A percentile compares a stretch with the other conserved stretches of the same genome.
phyloP scores from a whole-genome alignment of 495 filamentous ascomycete species.

The Trichoderma virens region DNA sequence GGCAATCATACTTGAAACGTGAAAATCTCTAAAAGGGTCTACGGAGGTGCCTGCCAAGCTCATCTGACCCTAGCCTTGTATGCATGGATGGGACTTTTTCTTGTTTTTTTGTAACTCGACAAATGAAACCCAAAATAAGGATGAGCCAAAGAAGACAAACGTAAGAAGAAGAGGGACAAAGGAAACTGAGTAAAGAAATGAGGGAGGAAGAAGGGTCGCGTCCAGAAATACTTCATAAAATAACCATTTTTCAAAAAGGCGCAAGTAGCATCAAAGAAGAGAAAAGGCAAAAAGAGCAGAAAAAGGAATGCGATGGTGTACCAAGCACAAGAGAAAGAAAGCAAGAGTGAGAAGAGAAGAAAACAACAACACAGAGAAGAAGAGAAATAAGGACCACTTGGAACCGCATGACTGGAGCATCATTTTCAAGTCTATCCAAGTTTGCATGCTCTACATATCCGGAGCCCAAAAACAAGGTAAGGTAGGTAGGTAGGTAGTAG shows the following conservation, averaged over 20 bases:
- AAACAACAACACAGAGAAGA: not conserved
- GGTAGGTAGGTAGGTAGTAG: not conserved
- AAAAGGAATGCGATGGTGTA: not conserved
- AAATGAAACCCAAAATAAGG: too few relatives aligned
- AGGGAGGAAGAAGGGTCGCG: not conserved
- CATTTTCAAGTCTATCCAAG: constrained; percentile 1
- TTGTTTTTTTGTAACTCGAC: too few relatives aligned
- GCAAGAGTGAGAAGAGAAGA: not conserved
- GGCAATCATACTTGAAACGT: too few relatives aligned
- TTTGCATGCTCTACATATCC: not conserved
- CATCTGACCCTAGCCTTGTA: too few relatives aligned
- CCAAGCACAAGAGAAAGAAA: not conserved
- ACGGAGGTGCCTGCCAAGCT: too few relatives aligned
- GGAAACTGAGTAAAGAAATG: not conserved
- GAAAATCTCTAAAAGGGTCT: too few relatives aligned
- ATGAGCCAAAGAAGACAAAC: not conserved
- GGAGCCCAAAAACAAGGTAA: not conserved
- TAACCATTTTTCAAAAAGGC: not conserved
- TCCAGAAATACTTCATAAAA: not conserved
- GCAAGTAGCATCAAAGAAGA: too few relatives aligned
- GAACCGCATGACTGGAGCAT: not conserved
- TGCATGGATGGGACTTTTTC: too few relatives aligned
- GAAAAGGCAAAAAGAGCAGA: not conserved
- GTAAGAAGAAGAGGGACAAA: not conserved
- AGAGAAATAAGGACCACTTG: not conserved